Evolutionary conservation across 2,329 filamentous ascomycete species (phyloP), one percentile per base, ranked within the genome.

Genomic region (Calonectria hongkongensis): DNA sequence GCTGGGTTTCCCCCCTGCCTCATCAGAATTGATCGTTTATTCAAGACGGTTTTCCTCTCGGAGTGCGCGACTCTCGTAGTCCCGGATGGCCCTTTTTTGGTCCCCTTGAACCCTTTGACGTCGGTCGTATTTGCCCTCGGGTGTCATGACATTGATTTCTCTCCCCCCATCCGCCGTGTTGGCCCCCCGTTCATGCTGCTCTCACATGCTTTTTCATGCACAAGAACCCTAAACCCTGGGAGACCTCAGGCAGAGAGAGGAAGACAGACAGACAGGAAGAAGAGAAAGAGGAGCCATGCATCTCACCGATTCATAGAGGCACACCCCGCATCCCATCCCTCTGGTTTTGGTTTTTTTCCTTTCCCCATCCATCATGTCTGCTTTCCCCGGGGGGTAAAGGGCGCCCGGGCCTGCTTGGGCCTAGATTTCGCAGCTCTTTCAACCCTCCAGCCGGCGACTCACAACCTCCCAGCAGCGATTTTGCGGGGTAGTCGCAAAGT

Each of bases 401-500:
- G 36, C n/a, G n/a, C n/a, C 18, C n/a, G 39, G 39, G 36, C 25
- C 33, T 21, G 18, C 27, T 21, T 28, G 30, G 65, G 50, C 51
- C 51, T 60, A 60, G 65, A 67, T 60, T 60, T 48, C 9, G 45
- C 21, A 25, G 45, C 54, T 41, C 39, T 67, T 62, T 47, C 33
- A 43, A 67, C 36, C 30, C 54, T 60, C 54, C 65, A 56, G 5
- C 30, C 33, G 28, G 27, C 58, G 15, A 25, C 39, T 15, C 15
- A n/a, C 39, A 25, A 13, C 25, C 39, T 27, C 56, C 16, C 58
- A n/a, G 21, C 21, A 13, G 16, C 39, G 36, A 21, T 39, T 47
- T 64, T 72, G 70, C 70, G 70, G 70, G 70, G 70, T 72, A 72
- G 58, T 39, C 65, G 30, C 56, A 68, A 64, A 67, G 64, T 33